Evolutionary conservation across 1,284 basidiomycete genomes (phyloP).

Genomic region (Boletus holoroseus): DNA sequence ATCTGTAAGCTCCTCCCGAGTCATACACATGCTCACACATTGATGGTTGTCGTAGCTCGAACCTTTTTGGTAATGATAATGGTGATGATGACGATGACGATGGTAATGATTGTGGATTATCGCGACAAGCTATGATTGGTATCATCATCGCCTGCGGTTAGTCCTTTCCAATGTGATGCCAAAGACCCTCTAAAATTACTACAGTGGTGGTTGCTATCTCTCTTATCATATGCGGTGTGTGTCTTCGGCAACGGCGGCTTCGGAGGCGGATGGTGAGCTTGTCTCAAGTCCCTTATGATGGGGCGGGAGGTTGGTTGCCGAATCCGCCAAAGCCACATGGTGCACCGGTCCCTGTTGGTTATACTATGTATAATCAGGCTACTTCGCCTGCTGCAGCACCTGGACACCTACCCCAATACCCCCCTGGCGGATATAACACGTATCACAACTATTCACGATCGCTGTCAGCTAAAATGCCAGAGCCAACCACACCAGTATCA

Average conservation of each 20-base stretch:
- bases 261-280: not conserved
- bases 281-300: not conserved
- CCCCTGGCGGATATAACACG: slow-evolving; percentile 2
- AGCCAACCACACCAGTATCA: not conserved
- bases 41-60: slow-evolving; percentile 3
- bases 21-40: not conserved
- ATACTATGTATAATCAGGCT: not conserved
- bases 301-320: not conserved
- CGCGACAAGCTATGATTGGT: not conserved
- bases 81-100: too few species aligned
- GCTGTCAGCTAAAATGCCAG: not conserved
- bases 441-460: not conserved
- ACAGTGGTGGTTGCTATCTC: not conserved
- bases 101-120: not conserved
- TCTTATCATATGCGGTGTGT: not conserved
- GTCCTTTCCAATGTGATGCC: not conserved
- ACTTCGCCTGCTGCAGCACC: not conserved
- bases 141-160: slow-evolving; percentile 8
- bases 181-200: slow-evolving; percentile 6
- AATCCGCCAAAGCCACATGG: slow-evolving; percentile 3
- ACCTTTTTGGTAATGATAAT: not conserved
- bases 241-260: not conserved
- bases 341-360: not conserved
- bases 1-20: slow-evolving; percentile 6
- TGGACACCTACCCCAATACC: slow-evolving; percentile 3